phyloP scores from a whole-genome alignment of 2,329 filamentous ascomycete species.

The Penicillium sp. region DNA sequence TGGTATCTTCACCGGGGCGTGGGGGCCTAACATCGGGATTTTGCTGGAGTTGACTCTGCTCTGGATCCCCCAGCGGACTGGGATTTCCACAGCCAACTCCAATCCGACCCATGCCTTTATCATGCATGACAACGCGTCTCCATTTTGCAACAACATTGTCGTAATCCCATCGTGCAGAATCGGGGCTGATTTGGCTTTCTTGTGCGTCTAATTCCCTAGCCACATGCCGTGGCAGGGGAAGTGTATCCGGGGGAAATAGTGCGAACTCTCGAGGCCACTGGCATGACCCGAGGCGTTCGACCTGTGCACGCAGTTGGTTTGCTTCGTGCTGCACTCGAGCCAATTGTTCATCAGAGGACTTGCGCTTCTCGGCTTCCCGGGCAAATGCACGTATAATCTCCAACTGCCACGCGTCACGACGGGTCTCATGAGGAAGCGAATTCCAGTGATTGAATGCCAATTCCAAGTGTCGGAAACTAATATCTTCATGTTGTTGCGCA shows the following conservation, averaged over 20 bases:
- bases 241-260: conserved; percentile 47
- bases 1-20: conserved; percentile 25
- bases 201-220: conserved; percentile 39
- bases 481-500: conserved; percentile 64
- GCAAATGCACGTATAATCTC: conserved; percentile 50
- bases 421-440: conserved; percentile 56
- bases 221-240: conserved; percentile 41
- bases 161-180: conserved; percentile 48
- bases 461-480: conserved; percentile 72
- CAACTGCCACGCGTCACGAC: conserved; percentile 48
- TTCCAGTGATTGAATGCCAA: conserved; percentile 77
- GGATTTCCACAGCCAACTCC: conserved; percentile 31
- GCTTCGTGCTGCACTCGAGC: conserved; percentile 49
- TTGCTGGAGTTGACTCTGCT: conserved; percentile 12
- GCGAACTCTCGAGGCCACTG: conserved; percentile 52
- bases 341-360: conserved; percentile 44
- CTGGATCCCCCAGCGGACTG: conserved; percentile 9
- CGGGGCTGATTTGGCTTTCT: conserved; percentile 36
- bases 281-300: conserved; percentile 47
- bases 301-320: conserved; percentile 49
- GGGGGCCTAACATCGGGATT: conserved; percentile 20
- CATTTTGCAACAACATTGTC: conserved; percentile 50
- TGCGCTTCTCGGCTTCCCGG: conserved; percentile 46
- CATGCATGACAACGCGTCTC: conserved; percentile 49
- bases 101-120: conserved; percentile 44